These are phyloP conservation scores for Bisporella sp. DNA, from an alignment of 2,329 filamentous ascomycete genomes.

Conservation along the genomic window DNA sequence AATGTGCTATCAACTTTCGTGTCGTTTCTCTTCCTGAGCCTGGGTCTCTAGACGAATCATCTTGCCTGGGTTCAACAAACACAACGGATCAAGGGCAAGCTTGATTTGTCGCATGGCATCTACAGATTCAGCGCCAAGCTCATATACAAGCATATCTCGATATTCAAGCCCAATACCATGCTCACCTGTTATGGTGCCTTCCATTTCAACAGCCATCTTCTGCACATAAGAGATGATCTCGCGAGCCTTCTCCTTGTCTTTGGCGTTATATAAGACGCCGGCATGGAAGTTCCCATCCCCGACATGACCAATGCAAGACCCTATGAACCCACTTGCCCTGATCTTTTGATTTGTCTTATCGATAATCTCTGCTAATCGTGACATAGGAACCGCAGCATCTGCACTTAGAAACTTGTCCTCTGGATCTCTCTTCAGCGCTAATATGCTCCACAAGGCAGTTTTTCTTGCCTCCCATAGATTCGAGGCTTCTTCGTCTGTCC, in stretches of 20 bases:
- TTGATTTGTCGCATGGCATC: slow-evolving; percentile 59
- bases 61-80: too few relatives aligned
- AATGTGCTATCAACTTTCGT: too few relatives aligned
- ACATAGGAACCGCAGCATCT: slow-evolving; percentile 75
- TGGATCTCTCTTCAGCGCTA: slow-evolving; percentile 51
- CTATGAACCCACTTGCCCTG: slow-evolving; percentile 45
- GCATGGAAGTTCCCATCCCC: slow-evolving; percentile 69
- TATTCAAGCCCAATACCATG: slow-evolving; percentile 77
- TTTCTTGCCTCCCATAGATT: slow-evolving; percentile 77
- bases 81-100: too few relatives aligned
- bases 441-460: slow-evolving; percentile 72
- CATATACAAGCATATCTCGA: slow-evolving; percentile 70
- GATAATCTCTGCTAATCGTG: slow-evolving; percentile 61
- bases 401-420: slow-evolving; percentile 72
- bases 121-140: slow-evolving; percentile 65
- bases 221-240: slow-evolving; percentile 72
- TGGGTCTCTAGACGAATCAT: background rate
- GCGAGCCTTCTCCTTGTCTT: slow-evolving; percentile 57
- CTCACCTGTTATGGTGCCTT: slow-evolving; percentile 76
- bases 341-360: slow-evolving; percentile 63
- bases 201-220: slow-evolving; percentile 71
- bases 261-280: slow-evolving; percentile 50
- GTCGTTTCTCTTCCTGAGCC: too few relatives aligned
- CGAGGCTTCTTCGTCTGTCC: slow-evolving; percentile 55
- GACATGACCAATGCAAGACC: slow-evolving; percentile 59